Evolutionary conservation across 768 basidiomycete species (phyloP).

Genomic region (Asterophora parasitica): DNA sequence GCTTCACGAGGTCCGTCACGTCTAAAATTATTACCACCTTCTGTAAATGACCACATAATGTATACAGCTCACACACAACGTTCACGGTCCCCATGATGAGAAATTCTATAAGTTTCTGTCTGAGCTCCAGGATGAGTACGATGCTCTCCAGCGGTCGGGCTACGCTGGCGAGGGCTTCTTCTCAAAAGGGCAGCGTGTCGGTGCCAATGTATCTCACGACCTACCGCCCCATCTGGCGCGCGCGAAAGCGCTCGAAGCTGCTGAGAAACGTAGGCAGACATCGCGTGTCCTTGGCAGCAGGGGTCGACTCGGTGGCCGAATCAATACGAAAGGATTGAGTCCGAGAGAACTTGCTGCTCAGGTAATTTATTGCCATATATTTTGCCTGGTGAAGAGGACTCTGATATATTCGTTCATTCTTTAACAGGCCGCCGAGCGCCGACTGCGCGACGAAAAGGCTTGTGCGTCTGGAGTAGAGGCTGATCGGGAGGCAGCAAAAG

Average conservation of each 20-base stretch:
- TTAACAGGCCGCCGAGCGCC: slow-evolving; percentile 78
- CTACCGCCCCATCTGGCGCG: slow-evolving; percentile 62
- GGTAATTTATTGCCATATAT: slow-evolving; percentile 32
- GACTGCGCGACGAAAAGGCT: slow-evolving; percentile 65
- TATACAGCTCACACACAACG: slow-evolving; percentile 77
- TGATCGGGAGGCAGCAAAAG: slow-evolving; percentile 61
- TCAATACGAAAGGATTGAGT: slow-evolving; percentile 37
- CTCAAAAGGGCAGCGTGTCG: slow-evolving; percentile 65
- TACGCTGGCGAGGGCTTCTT: slow-evolving; percentile 93
- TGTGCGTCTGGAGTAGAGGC: slow-evolving; percentile 63
- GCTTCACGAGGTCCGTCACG: slow-evolving; percentile 74
- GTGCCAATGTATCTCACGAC: slow-evolving; percentile 63
- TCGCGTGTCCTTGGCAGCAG: slow-evolving; percentile 43
- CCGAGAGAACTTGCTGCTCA: slow-evolving; percentile 72
- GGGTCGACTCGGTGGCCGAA: slow-evolving; percentile 52
- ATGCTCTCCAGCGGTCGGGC: slow-evolving; percentile 69
- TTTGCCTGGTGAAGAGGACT: slow-evolving; percentile 4
- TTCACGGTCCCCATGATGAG: slow-evolving; percentile 87
- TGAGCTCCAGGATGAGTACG: slow-evolving; percentile 80
- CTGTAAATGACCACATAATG: slow-evolving; percentile 1
- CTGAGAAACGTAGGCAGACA: slow-evolving; percentile 62
- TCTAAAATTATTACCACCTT: background rate
- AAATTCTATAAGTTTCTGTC: slow-evolving; percentile 72
- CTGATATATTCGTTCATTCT: background rate
- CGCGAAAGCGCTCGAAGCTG: slow-evolving; percentile 68